Percentiles rank a stretch among this genome's conserved stretches.
Conservation (phyloP, 2,329 filamentous ascomycete species). For the Nannizziopsis arthrosporioides region DNA sequence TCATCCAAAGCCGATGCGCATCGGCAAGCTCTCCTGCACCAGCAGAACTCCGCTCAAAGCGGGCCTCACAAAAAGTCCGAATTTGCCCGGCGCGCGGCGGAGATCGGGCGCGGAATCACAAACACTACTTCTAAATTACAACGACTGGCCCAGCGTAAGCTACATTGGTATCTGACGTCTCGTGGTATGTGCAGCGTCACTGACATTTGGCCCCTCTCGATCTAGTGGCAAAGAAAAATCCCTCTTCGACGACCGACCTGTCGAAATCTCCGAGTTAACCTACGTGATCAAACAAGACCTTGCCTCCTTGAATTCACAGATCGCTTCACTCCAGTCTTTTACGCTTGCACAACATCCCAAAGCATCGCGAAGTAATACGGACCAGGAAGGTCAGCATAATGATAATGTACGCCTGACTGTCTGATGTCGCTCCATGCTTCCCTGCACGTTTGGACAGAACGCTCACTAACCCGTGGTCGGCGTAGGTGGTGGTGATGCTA, state of each 20-base stretch:
- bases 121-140: constrained; percentile 91
- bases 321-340: constrained; percentile 66
- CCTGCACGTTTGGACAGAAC: background rate
- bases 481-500: constrained; percentile 63
- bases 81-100: constrained; percentile 81
- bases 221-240: constrained; percentile 88
- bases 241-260: constrained; percentile 88
- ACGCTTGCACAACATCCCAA: constrained; percentile 65
- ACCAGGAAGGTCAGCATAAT: constrained; percentile 91
- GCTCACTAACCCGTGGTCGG: constrained; percentile 9
- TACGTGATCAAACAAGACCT: constrained; percentile 98
- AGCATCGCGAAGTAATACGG: constrained; percentile 36
- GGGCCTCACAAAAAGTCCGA: constrained; percentile 50
- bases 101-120: constrained; percentile 83
- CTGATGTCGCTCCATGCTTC: no score
- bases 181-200: background rate
- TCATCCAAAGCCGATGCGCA: constrained; percentile 66
- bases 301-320: constrained; percentile 72
- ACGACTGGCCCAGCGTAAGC: constrained; percentile 70
- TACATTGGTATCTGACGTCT: background rate
- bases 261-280: constrained; percentile 93
- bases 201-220: constrained; percentile 1
- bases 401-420: constrained; percentile 54
- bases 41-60: constrained; percentile 50
- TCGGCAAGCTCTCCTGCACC: constrained; percentile 65